Evolutionary conservation across 176 grass and related monocot genomes (phyloP).

Genomic region (Hordeum marinum): DNA sequence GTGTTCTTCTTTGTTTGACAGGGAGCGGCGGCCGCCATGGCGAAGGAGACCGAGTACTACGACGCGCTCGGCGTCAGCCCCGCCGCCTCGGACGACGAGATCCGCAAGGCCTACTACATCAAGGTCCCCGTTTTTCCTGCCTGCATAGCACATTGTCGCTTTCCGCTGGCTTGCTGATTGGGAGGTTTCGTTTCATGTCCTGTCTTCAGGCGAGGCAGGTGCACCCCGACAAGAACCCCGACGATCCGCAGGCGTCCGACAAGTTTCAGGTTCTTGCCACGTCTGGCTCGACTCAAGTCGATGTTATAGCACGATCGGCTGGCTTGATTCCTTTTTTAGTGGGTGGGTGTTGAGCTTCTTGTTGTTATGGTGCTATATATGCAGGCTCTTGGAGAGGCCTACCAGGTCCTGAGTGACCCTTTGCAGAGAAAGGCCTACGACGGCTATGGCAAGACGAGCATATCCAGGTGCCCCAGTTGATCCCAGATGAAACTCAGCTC

Average conservation of each 20-base stretch:
- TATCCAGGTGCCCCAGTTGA: slow-evolving; percentile 53
- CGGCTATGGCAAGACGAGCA: slow-evolving; percentile 70
- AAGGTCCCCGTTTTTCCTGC: slow-evolving; percentile 41
- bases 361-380: not conserved
- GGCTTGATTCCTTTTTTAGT: not conserved
- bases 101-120: slow-evolving; percentile 94
- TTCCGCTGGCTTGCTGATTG: not conserved
- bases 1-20: slow-evolving; percentile 13
- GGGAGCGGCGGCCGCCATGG: slow-evolving; percentile 44
- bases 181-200: not conserved
- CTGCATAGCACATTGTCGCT: not conserved
- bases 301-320: not conserved
- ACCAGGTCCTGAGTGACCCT: slow-evolving; percentile 89
- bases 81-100: slow-evolving; percentile 77
- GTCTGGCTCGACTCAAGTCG: not conserved
- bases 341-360: not conserved
- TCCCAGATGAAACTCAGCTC: not conserved
- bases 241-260: slow-evolving; percentile 74
- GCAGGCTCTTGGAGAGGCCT: slow-evolving; percentile 88
- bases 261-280: slow-evolving; percentile 59
- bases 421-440: slow-evolving; percentile 92
- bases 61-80: slow-evolving; percentile 75
- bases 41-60: slow-evolving; percentile 98
- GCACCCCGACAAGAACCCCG: slow-evolving; percentile 82
- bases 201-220: slow-evolving; percentile 61